These are phyloP conservation scores for Trichophyton schoenleinii DNA, from an alignment of 2,329 filamentous ascomycete genomes.

Conservation along the genomic window DNA sequence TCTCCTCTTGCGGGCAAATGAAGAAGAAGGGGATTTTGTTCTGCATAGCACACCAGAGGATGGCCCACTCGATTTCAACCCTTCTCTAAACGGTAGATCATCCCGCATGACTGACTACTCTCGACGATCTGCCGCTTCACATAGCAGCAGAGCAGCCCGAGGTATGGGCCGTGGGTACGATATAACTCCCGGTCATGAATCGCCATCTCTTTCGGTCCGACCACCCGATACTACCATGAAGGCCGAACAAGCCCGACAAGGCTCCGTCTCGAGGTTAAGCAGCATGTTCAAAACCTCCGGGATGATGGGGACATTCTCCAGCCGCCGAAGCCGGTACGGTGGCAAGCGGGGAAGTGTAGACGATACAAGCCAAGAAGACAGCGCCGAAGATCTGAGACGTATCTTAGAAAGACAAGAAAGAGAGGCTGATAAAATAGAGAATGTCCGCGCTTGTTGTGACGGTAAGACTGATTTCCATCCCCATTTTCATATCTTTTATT, in stretches of 20 bases:
- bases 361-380: slow-evolving; percentile 45
- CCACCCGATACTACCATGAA: slow-evolving; percentile 24
- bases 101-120: slow-evolving; percentile 40
- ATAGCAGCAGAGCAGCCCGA: slow-evolving; percentile 60
- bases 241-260: slow-evolving; percentile 27
- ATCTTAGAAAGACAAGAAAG: slow-evolving; percentile 57
- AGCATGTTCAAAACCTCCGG: slow-evolving; percentile 36
- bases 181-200: slow-evolving; percentile 26
- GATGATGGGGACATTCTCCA: slow-evolving; percentile 40
- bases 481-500: not conserved
- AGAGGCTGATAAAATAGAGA: slow-evolving; percentile 72
- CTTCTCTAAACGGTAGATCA: slow-evolving; percentile 45
- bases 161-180: slow-evolving; percentile 46
- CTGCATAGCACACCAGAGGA: slow-evolving; percentile 48
- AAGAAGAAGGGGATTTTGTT: slow-evolving; percentile 41
- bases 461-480: slow-evolving; percentile 52
- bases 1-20: slow-evolving; percentile 63
- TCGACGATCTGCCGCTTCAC: slow-evolving; percentile 59
- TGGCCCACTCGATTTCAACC: slow-evolving; percentile 59
- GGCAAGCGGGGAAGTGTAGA: slow-evolving; percentile 30
- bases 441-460: slow-evolving; percentile 94
- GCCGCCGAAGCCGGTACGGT: slow-evolving; percentile 32
- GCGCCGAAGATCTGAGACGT: slow-evolving; percentile 67
- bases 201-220: slow-evolving; percentile 25
- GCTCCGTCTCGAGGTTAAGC: slow-evolving; percentile 36